These are phyloP conservation scores for Tulasnella sp. DNA, from an alignment of 768 basidiomycete species.

Conservation along the genomic window DNA sequence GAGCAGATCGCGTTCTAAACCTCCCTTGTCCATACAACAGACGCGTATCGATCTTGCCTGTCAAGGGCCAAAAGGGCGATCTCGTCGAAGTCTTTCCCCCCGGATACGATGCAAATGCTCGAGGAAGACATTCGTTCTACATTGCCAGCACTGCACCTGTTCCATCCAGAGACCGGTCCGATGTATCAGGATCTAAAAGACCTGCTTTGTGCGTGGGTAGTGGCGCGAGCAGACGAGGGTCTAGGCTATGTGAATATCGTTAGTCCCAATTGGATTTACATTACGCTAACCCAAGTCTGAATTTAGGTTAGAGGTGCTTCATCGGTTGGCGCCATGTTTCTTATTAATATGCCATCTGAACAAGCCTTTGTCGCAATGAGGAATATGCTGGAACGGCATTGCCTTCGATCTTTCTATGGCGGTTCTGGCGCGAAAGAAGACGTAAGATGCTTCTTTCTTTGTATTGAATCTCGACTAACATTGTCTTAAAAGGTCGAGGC, in stretches of 20 bases:
- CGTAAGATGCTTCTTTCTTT: constrained; percentile 47
- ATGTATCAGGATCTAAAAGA: constrained; percentile 78
- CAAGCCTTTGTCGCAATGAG: constrained; percentile 74
- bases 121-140: constrained; percentile 73
- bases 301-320: constrained; percentile 33
- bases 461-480: not conserved
- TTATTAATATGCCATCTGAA: constrained; percentile 75
- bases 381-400: constrained; percentile 80
- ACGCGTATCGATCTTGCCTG: constrained; percentile 66
- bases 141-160: constrained; percentile 74
- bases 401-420: constrained; percentile 79
- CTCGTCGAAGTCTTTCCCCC: constrained; percentile 60
- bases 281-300: not conserved
- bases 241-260: constrained; percentile 57
- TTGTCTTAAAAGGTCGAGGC: constrained; percentile 68
- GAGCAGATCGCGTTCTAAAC: not conserved
- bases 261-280: not conserved
- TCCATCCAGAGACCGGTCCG: constrained; percentile 69
- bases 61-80: constrained; percentile 71
- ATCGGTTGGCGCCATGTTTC: constrained; percentile 73
- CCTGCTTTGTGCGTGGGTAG: constrained; percentile 82
- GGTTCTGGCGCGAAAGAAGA: constrained; percentile 67
- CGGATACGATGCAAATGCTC: constrained; percentile 55
- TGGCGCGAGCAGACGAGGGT: constrained; percentile 77
- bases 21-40: constrained; percentile 38